Percentiles rank a stretch among this genome's conserved stretches.
Evolutionary conservation across 2,329 filamentous ascomycete genomes (phyloP).

Genomic region (Diaporthe ampelina): DNA sequence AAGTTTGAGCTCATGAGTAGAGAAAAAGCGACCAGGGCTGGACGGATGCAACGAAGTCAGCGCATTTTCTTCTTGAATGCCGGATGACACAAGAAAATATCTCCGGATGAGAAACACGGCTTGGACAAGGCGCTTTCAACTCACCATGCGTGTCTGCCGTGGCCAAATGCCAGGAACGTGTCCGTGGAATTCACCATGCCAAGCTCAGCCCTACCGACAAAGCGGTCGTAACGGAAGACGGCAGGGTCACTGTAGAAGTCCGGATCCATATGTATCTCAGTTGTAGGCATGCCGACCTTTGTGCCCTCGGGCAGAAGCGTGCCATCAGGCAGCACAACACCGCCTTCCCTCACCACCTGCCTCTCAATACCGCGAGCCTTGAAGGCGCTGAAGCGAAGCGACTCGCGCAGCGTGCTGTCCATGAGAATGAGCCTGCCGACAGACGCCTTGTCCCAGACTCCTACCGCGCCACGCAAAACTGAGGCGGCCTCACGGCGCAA

Average conservation of each 20-base stretch:
- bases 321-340: constrained; percentile 50
- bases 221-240: constrained; percentile 50
- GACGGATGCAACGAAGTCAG: neutral
- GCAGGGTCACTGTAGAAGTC: constrained; percentile 50
- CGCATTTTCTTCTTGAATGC: neutral
- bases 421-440: constrained; percentile 53
- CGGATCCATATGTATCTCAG: constrained; percentile 51
- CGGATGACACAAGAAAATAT: neutral
- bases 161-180: constrained; percentile 17
- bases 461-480: neutral
- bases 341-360: constrained; percentile 48
- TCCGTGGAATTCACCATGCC: constrained; percentile 14
- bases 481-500: neutral
- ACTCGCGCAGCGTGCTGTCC: constrained; percentile 58
- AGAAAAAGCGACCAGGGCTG: constrained; percentile 27
- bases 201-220: constrained; percentile 48
- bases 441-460: constrained; percentile 51
- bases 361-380: constrained; percentile 54
- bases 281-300: constrained; percentile 54
- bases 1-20: constrained; percentile 20
- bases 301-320: constrained; percentile 52
- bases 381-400: constrained; percentile 55
- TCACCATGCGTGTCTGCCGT: constrained; percentile 20
- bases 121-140: neutral
- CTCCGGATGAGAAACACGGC: neutral